Evolutionary conservation across 192 early-diverging fungal genomes (phyloP), one percentile per base, ranked within the genome.

Genomic region (Entrophospora sp.): DNA sequence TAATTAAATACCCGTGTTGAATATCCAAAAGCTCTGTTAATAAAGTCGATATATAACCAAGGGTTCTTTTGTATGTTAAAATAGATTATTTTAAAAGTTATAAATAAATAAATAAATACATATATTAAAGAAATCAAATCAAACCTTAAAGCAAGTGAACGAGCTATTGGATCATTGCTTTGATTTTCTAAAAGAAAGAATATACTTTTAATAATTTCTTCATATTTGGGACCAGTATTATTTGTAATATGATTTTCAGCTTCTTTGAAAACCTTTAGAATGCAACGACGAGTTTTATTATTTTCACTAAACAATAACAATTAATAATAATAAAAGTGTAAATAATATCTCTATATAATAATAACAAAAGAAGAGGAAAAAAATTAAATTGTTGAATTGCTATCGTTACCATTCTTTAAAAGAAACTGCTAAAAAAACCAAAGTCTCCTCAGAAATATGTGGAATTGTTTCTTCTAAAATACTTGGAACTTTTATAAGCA

Each of bases 1-100:
- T 34, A 34, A n/a, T 38, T 36, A 13, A 32, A 44, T 62, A 62
- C 60, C 60, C 60, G 45, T 43, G 38, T 43, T 62, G 60, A 28
- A 62, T 45, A 32, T 62, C 43, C 1, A 62, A 18, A 27, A 24
- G 25, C 13, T 62, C 60, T 45, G 42, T 62, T 45, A 62, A 46
- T 62, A 62, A 44, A 46, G 35, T 27, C 5, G 60, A 62, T 18
- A 62, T 24, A 45, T 20, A 62, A 27, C 60, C 60, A 62, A 62
- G 60, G 9, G 32, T 20, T 59, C 57, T 59, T 22, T 16, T 38
- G 20, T 12, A 40, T 25, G n/a, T 25, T 40, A 22, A 25, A 0
- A 16, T 7, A 13, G 5, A 38, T 24, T 58, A 37, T 25, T 27
- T 1, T 14, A 59, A 27, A 3, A 7, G 8, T 24, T 24, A n/a